phyloP scores from a whole-genome alignment of 2,329 filamentous ascomycete species.

The Phialophora verrucosa region DNA sequence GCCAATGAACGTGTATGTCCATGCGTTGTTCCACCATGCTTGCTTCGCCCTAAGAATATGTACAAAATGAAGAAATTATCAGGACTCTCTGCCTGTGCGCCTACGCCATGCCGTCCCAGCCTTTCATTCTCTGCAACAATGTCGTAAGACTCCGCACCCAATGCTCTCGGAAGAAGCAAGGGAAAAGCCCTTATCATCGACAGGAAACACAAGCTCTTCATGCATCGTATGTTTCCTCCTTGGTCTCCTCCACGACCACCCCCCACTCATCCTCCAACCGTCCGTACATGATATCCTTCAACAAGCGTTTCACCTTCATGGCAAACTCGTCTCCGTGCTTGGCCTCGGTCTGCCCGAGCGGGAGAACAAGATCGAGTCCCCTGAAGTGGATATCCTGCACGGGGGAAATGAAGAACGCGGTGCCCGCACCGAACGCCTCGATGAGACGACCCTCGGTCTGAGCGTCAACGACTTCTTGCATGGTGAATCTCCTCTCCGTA shows the following conservation, averaged over 20 bases:
- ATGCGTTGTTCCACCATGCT: not conserved
- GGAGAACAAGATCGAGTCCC: conserved; percentile 48
- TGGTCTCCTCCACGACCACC: conserved; percentile 66
- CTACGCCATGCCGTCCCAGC: not conserved
- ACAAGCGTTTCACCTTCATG: conserved; percentile 66
- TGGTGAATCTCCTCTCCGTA: conserved; percentile 82
- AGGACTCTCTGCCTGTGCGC: not conserved
- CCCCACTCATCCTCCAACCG: conserved; percentile 71
- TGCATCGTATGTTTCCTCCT: not conserved
- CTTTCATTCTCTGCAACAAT: not conserved
- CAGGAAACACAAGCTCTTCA: not conserved
- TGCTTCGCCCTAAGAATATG: not conserved
- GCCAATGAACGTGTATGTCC: not conserved
- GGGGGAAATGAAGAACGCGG: conserved; percentile 58
- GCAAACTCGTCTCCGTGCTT: conserved; percentile 57
- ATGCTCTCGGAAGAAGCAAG: not conserved
- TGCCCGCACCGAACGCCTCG: conserved; percentile 86
- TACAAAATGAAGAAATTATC: not conserved
- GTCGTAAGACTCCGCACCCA: not conserved
- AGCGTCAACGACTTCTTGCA: conserved; percentile 76
- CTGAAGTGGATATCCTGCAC: conserved; percentile 37
- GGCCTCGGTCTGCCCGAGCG: conserved; percentile 53
- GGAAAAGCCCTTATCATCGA: not conserved
- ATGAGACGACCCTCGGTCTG: conserved; percentile 75
- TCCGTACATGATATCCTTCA: conserved; percentile 77